These are phyloP conservation scores for Candida railenensis DNA, from an alignment of 805 yeast genomes.

Conservation along the genomic window DNA sequence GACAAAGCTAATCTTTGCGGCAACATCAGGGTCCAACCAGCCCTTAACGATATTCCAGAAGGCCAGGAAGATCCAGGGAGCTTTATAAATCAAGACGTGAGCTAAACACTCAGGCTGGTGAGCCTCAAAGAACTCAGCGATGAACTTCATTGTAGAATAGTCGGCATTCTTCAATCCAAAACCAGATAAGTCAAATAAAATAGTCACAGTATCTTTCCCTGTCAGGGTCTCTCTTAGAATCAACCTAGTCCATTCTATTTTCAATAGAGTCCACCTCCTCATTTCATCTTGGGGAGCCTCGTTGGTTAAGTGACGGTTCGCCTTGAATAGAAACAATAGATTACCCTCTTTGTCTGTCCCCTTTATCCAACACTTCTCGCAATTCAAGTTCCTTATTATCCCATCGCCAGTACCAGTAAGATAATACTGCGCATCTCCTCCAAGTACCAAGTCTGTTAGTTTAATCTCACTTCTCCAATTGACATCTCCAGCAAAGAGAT, in stretches of 20 bases:
- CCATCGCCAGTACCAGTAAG: constrained; percentile 35
- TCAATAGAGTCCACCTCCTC: constrained; percentile 63
- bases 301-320: constrained; percentile 54
- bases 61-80: constrained; percentile 93
- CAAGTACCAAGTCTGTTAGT: constrained; percentile 54
- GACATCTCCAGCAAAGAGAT: constrained; percentile 66
- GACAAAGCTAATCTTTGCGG: constrained; percentile 78
- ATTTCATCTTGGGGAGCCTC: constrained; percentile 56
- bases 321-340: constrained; percentile 76
- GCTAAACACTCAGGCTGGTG: constrained; percentile 94
- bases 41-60: constrained; percentile 86
- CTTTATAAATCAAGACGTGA: constrained; percentile 77
- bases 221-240: constrained; percentile 60
- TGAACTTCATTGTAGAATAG: constrained; percentile 80
- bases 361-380: constrained; percentile 63
- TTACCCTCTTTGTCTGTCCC: constrained; percentile 68
- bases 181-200: constrained; percentile 76
- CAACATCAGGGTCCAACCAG: constrained; percentile 93
- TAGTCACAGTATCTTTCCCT: constrained; percentile 73
- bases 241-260: constrained; percentile 73
- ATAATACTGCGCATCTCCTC: constrained; percentile 62
- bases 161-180: constrained; percentile 88
- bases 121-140: constrained; percentile 83
- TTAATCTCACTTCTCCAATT: constrained; percentile 68
- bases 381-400: constrained; percentile 48